Evolutionary conservation across 768 basidiomycete genomes (phyloP).

Genomic region (Russula brevipes): DNA sequence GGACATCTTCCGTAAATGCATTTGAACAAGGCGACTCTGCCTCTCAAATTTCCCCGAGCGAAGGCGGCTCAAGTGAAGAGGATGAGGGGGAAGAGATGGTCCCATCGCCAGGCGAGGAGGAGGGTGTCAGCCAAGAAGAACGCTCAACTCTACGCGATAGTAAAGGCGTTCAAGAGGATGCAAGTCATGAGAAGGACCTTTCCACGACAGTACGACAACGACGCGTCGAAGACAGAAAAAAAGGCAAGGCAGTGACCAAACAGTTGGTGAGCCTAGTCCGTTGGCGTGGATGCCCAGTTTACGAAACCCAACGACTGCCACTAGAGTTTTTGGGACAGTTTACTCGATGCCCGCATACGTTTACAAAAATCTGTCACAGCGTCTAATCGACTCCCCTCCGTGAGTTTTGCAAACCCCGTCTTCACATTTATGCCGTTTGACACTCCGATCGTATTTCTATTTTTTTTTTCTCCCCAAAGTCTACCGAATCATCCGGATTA

Average conservation of each 20-base stretch:
- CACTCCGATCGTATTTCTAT: slow-evolving; percentile 26
- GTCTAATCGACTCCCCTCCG: slow-evolving; percentile 61
- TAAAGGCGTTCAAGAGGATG: slow-evolving; percentile 12
- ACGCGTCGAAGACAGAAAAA: slow-evolving; percentile 65
- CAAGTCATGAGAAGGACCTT: slow-evolving; percentile 39
- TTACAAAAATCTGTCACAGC: slow-evolving; percentile 74
- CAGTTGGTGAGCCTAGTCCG: slow-evolving; percentile 61
- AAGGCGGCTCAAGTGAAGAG: slow-evolving; percentile 10
- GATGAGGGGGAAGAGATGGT: slow-evolving; percentile 26
- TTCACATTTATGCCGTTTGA: slow-evolving; percentile 4
- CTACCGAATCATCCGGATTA: slow-evolving; percentile 32
- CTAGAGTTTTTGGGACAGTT: slow-evolving; percentile 78
- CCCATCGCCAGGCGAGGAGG: slow-evolving; percentile 23
- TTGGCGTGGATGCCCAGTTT: not conserved
- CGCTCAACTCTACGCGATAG: not conserved
- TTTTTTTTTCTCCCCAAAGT: slow-evolving; percentile 33
- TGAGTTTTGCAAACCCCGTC: slow-evolving; percentile 33
- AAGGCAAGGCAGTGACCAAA: slow-evolving; percentile 76
- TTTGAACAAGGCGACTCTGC: slow-evolving; percentile 27
- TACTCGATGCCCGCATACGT: slow-evolving; percentile 88
- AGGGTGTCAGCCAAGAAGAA: slow-evolving; percentile 26
- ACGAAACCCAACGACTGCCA: not conserved
- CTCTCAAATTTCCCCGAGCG: slow-evolving; percentile 2
- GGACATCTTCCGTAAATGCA: slow-evolving; percentile 30
- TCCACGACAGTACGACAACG: slow-evolving; percentile 50